Conservation (phyloP, 352 stramenopile species). For the Phytophthora rubi region DNA sequence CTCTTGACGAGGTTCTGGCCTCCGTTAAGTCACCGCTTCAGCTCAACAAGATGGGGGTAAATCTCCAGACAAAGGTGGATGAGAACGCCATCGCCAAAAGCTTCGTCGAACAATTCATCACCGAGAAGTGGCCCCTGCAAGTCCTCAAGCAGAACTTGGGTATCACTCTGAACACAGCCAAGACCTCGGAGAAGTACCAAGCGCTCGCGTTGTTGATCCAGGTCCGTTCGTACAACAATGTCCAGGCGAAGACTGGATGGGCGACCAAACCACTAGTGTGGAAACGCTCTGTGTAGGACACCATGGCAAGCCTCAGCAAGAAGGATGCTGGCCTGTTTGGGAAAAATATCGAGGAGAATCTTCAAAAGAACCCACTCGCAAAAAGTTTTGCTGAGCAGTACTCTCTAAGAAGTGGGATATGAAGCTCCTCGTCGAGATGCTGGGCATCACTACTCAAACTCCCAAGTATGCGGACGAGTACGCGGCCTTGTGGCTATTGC, state of each 20-base stretch:
- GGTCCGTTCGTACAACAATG: conserved; percentile 3
- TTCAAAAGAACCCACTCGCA: neutral
- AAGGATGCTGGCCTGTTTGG: neutral
- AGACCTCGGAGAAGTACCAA: neutral
- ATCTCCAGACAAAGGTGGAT: conserved; percentile 5
- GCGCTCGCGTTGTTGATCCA: neutral
- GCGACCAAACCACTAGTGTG: neutral
- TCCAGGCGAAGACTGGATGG: conserved; percentile 7
- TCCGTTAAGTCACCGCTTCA: neutral
- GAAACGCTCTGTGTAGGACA: neutral
- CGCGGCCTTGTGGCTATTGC: neutral
- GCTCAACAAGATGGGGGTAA: conserved; percentile 1
- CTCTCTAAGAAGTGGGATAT: neutral
- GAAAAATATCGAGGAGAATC: neutral
- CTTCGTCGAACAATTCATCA: conserved; percentile 1
- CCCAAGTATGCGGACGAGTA: neutral
- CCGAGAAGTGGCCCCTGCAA: neutral
- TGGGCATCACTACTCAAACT: neutral
- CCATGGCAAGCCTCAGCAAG: neutral
- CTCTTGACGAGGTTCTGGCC: conserved; percentile 4
- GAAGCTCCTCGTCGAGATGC: neutral
- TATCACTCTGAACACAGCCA: neutral
- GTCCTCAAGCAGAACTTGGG: neutral
- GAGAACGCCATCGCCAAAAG: conserved; percentile 4
- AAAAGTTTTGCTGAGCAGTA: neutral